Base-by-base conservation (phyloP, 768 basidiomycete genomes). In the Leucosporidium creatinivorum region DNA sequence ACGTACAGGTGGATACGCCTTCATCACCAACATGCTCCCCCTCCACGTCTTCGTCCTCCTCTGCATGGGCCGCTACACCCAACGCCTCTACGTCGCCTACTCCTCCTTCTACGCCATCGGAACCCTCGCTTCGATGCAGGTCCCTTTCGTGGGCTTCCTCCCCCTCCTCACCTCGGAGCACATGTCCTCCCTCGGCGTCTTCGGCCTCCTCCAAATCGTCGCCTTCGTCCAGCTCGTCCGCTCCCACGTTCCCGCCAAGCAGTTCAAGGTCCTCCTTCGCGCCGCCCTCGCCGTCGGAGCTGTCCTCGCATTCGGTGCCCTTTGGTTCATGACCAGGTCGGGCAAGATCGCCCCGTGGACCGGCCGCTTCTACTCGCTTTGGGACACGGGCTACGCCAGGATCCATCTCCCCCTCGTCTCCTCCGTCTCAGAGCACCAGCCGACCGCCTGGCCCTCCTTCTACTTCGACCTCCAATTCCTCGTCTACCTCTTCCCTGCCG, bases 21-120 rank as follows among this genome's bases (percentile, higher is more conserved):
- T 99, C 83, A 99, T 99, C 79, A 99, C 96, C 56, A 99, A 99
- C 83, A 99, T 99, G 94, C 93, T 98, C 67, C 96, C 96, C 48
- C 81, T 99, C 2, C 96, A 99, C 75, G 89, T 91, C 0, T 84
- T 98, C n/a, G 87, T 90, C 47, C 86, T 99, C 65, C 85, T 97
- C 63, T 81, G 98, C 44, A 99, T 98, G 96, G 93, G 93, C 25
- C 86, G 96, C 58, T 99, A 86, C 82, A 91, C 87, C 69, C 87
- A 84, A 76, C 86, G 92, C 30, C 84, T 99, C 58, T 99, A 99
- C 78, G 87, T 93, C 18, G 90, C 88, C 4, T 99, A 97, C 79
- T 96, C 90, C 25, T 87, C 92, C 3, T 99, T 94, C 93, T 99
- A 98, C 78, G 90, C 91, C 33, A 89, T 99, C 70, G 96, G 96